Base-by-base conservation (phyloP, 495 filamentous ascomycete species). In the Lentithecium fluviatile region DNA sequence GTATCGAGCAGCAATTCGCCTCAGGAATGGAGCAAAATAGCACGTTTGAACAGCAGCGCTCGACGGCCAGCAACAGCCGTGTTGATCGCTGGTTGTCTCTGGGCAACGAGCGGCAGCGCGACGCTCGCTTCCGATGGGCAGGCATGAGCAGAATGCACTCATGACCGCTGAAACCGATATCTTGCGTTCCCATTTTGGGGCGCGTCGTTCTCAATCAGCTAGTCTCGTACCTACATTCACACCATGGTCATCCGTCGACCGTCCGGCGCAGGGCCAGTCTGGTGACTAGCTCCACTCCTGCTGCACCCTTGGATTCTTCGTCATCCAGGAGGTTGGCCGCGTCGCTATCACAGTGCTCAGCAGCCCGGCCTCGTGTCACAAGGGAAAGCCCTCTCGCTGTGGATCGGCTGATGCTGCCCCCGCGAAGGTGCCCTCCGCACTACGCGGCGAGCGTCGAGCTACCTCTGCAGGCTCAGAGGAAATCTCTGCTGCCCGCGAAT, bases 221-320 rank as follows among this genome's bases (percentile, higher is more conserved):
- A 52, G 32, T 1, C 51, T 36, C 51, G 60, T 63, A 63, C 60
- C 60, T 63, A 63, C 53, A 57, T 63, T 45, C 38, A 37, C 52
- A 52, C 45, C 38, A 50, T 43, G 60, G 60, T 63, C 60, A 63
- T 63, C 60, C 59, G 59, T 51, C 49, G n/a, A 45, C 36, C 36
- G 51, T 64, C 60, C 61, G 55, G 61, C 61, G 55, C 62, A 60
- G 62, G 56, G 62, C 56, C 48, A 40, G 60, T 13, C 62, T 55
- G 62, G 46, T 65, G 62, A 65, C 62, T 34, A 60, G 42, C 49
- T 49, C 21, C 15, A 26, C 49, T 36, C 23, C 52, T 45, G 38
- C 13, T 45, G 36, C 3, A 24, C 34, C 52, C n/a, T 19, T 34
- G 46, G 15, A 40, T 34, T 47, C 54, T 36, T 29, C 45, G n/a